Conservation (phyloP, 305 asterid species). For the Fraxinus nigra region DNA sequence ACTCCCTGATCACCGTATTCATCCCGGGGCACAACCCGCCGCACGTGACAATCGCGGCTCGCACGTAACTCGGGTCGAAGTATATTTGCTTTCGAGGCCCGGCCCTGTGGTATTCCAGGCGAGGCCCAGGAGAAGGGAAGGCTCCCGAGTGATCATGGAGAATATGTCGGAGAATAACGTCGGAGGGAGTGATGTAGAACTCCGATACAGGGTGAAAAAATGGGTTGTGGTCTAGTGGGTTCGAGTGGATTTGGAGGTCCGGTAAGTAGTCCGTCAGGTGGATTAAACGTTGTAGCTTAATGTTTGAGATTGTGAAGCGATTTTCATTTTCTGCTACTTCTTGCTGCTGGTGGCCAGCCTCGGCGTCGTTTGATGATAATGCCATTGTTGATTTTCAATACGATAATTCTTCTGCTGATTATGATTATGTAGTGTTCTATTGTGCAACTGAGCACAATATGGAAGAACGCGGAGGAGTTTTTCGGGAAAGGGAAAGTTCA, state of each 20-base stretch:
- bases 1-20: conserved; percentile 80
- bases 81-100: conserved; percentile 63
- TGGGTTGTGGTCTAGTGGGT: conserved; percentile 53
- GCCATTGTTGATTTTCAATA: conserved; percentile 7
- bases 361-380: neutral
- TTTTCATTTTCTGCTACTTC: neutral
- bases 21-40: conserved; percentile 87
- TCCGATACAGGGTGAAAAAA: conserved; percentile 52
- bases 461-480: neutral
- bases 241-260: conserved; percentile 40
- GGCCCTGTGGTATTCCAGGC: conserved; percentile 61
- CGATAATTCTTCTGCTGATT: neutral
- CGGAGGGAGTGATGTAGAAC: conserved; percentile 63
- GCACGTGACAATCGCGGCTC: conserved; percentile 74
- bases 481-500: neutral
- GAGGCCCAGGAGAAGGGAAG: conserved; percentile 21
- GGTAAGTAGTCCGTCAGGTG: conserved; percentile 58
- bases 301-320: conserved; percentile 22
- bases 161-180: conserved; percentile 62
- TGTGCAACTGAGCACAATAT: neutral
- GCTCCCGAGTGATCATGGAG: conserved; percentile 41
- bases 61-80: conserved; percentile 44
- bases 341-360: neutral
- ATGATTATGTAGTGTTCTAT: neutral
- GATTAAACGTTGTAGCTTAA: conserved; percentile 40